Conservation (phyloP, 805 yeast genomes). For the Barnettozyma salicaria region DNA sequence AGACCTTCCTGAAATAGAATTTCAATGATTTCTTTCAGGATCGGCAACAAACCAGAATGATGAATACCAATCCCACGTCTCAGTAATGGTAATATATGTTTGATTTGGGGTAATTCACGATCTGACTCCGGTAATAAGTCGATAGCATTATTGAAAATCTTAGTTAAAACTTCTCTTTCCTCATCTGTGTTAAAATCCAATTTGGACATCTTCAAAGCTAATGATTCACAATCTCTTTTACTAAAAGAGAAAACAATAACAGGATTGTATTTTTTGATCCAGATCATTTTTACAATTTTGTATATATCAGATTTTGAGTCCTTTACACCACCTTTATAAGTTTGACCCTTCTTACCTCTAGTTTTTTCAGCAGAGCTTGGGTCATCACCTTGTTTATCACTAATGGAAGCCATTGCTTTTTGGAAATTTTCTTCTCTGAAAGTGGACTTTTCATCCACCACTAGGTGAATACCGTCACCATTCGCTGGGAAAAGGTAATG, state of each 20-base stretch:
- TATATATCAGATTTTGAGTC: conserved; percentile 80
- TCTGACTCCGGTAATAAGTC: conserved; percentile 84
- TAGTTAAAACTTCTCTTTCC: conserved; percentile 85
- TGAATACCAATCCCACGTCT: conserved; percentile 98
- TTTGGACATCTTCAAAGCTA: conserved; percentile 93
- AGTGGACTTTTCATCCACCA: conserved; percentile 93
- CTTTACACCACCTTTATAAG: conserved; percentile 78
- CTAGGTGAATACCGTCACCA: conserved; percentile 96
- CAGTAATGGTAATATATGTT: conserved; percentile 80
- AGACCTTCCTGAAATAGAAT: conserved; percentile 95
- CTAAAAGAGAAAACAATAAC: conserved; percentile 98
- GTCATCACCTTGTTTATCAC: conserved; percentile 79
- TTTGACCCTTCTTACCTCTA: conserved; percentile 71
- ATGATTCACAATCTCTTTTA: conserved; percentile 91
- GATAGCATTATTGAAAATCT: conserved; percentile 88
- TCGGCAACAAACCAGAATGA: conserved; percentile 93
- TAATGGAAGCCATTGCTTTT: conserved; percentile 93
- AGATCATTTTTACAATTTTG: conserved; percentile 96
- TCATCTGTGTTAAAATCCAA: conserved; percentile 91
- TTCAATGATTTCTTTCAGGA: conserved; percentile 90
- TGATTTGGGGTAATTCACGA: conserved; percentile 89
- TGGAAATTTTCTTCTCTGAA: conserved; percentile 98
- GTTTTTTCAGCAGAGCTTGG: conserved; percentile 53
- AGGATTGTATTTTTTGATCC: conserved; percentile 94
- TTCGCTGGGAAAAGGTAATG: conserved; percentile 98